Percentiles rank a stretch among this genome's conserved stretches.
These are phyloP conservation scores for Beta macrorhiza DNA, from an alignment of 179 eudicot genomes.

Conservation along the genomic window DNA sequence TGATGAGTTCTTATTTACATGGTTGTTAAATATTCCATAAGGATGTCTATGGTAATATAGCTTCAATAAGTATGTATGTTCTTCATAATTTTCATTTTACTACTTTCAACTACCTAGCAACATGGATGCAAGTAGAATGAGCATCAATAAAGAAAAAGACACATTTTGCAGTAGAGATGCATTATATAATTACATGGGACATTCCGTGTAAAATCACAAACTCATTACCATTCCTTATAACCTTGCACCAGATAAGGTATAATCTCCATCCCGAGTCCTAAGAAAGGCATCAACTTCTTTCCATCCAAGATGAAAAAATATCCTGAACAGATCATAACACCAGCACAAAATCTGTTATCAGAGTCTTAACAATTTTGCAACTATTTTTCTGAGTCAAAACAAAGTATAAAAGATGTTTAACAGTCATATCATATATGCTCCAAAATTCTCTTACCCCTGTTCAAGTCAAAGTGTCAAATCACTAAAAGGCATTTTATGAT, in stretches of 20 bases:
- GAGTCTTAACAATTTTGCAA: neutral
- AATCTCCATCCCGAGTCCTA: neutral
- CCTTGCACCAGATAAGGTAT: neutral
- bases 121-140: neutral
- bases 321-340: neutral
- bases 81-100: neutral
- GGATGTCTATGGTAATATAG: neutral
- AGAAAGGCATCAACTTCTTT: neutral
- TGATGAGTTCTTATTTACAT: neutral
- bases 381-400: neutral
- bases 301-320: neutral
- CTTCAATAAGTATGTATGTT: neutral
- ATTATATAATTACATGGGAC: neutral
- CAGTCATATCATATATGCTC: neutral
- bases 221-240: neutral
- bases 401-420: neutral
- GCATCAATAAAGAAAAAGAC: neutral
- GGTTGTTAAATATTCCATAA: too few species aligned
- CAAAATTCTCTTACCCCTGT: neutral
- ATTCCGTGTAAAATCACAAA: neutral
- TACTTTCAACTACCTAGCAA: neutral
- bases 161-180: neutral
- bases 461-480: neutral
- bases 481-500: neutral
- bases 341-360: neutral